Conservation (phyloP, 1,139 yeast genomes). For the Pichia sp. region DNA sequence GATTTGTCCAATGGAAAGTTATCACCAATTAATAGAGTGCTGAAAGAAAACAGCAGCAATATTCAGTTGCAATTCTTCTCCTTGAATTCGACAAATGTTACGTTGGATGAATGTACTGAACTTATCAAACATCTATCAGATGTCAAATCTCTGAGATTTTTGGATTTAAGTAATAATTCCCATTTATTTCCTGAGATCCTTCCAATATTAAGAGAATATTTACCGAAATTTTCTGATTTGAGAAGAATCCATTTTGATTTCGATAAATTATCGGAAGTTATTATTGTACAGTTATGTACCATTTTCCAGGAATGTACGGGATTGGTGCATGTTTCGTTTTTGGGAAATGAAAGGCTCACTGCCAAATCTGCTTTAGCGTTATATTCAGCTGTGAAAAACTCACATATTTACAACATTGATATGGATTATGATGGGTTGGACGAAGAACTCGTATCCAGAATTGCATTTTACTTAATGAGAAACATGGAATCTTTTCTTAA, state of each 20-base stretch:
- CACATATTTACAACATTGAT: constrained; percentile 68
- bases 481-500: constrained; percentile 64
- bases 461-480: constrained; percentile 74
- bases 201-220: constrained; percentile 47
- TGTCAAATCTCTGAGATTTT: constrained; percentile 52
- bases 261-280: constrained; percentile 55
- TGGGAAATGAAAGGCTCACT: constrained; percentile 53
- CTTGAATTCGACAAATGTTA: constrained; percentile 57
- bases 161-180: constrained; percentile 73
- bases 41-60: constrained; percentile 29
- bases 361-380: constrained; percentile 58
- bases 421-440: constrained; percentile 66
- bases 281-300: constrained; percentile 60
- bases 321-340: constrained; percentile 69
- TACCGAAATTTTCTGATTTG: constrained; percentile 59
- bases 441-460: constrained; percentile 64
- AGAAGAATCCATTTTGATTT: constrained; percentile 73
- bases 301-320: constrained; percentile 60
- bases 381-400: constrained; percentile 64
- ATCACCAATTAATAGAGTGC: constrained; percentile 32
- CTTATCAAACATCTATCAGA: constrained; percentile 44
- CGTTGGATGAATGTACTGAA: constrained; percentile 44
- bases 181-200: constrained; percentile 65
- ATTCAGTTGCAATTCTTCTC: constrained; percentile 50
- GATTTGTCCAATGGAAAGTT: constrained; percentile 49